Conservation (phyloP, 2,329 filamentous ascomycete species). For the Aspergillus neoniger region DNA sequence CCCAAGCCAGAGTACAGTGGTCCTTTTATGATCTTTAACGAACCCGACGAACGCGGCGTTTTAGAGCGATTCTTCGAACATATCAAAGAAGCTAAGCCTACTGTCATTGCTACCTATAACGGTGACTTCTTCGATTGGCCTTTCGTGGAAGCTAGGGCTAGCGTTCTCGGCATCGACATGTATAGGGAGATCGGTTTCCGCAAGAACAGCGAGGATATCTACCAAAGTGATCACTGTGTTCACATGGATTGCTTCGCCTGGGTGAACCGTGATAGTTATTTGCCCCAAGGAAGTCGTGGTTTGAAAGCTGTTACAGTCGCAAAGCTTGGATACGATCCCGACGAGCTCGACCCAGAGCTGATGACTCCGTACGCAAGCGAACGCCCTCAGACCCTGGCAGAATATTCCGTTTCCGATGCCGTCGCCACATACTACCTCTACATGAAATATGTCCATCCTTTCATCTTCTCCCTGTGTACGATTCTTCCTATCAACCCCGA, state of each 20-base stretch:
- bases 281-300: conserved; percentile 95
- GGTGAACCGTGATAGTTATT: conserved; percentile 98
- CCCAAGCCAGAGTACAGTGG: conserved; percentile 95
- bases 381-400: conserved; percentile 87
- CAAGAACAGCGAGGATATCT: conserved; percentile 94
- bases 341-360: conserved; percentile 93
- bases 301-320: conserved; percentile 97
- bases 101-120: conserved; percentile 99
- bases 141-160: conserved; percentile 90
- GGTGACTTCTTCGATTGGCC: conserved; percentile 99
- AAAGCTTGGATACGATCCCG: conserved; percentile 96
- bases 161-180: conserved; percentile 96
- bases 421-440: conserved; percentile 98
- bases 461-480: conserved; percentile 97
- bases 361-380: conserved; percentile 91
- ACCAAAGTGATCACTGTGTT: conserved; percentile 91
- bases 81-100: conserved; percentile 90
- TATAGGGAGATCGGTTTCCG: conserved; percentile 97
- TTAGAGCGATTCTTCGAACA: conserved; percentile 93
- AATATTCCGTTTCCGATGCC: conserved; percentile 98
- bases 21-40: conserved; percentile 97
- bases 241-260: conserved; percentile 99
- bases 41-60: conserved; percentile 84
- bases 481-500: conserved; percentile 92
- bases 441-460: conserved; percentile 99